These are phyloP conservation scores for Thielaviopsis populi DNA, from an alignment of 2,329 filamentous ascomycete species.

Conservation along the genomic window DNA sequence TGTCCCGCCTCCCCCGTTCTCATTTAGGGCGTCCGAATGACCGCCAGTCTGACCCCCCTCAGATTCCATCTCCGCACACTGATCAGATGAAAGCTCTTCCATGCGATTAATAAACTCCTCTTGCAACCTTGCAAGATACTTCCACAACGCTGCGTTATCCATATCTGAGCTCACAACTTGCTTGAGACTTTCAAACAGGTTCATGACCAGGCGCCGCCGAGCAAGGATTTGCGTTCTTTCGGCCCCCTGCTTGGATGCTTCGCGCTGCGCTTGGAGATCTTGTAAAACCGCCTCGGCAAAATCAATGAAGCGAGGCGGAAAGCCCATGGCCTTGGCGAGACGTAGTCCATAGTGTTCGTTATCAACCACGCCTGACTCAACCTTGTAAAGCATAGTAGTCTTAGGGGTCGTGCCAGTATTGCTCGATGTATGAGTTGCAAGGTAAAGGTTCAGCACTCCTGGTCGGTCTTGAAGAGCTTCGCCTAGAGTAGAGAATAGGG, in stretches of 20 bases:
- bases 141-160: slow-evolving; percentile 44
- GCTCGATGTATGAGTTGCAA: slow-evolving; percentile 51
- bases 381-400: slow-evolving; percentile 80
- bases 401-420: slow-evolving; percentile 35
- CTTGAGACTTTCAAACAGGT: slow-evolving; percentile 54
- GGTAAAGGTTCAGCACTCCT: slow-evolving; percentile 70
- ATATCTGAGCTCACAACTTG: slow-evolving; percentile 53
- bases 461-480: slow-evolving; percentile 57
- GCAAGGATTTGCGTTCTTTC: slow-evolving; percentile 42
- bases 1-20: too few relatives aligned
- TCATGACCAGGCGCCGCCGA: slow-evolving; percentile 59
- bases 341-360: slow-evolving; percentile 73
- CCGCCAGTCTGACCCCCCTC: too few relatives aligned
- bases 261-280: slow-evolving; percentile 42
- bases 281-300: slow-evolving; percentile 52
- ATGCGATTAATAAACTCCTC: slow-evolving; percentile 48
- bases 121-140: slow-evolving; percentile 53
- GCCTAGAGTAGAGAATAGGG: slow-evolving; percentile 29
- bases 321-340: slow-evolving; percentile 58
- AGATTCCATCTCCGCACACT: slow-evolving; percentile 36
- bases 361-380: slow-evolving; percentile 54
- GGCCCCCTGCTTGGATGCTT: slow-evolving; percentile 43
- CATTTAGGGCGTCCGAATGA: too few relatives aligned
- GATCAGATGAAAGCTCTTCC: slow-evolving; percentile 24
- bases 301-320: slow-evolving; percentile 53